These are phyloP conservation scores for Colletotrichum tabaci DNA, from an alignment of 2,329 filamentous ascomycete genomes.

Conservation along the genomic window DNA sequence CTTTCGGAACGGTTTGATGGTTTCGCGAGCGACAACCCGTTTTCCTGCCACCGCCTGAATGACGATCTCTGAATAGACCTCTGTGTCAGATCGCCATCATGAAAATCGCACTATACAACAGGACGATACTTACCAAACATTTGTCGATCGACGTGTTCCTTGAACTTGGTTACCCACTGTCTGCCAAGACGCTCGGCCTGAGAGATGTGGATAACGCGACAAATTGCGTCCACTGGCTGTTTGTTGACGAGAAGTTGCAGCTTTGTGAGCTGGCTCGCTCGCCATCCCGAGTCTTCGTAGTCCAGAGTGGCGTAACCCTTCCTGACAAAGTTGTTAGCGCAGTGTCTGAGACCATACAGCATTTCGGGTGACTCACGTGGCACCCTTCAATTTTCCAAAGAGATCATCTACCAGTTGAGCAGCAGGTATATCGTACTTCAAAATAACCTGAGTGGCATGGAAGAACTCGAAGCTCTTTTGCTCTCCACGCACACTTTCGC, in stretches of 20 bases:
- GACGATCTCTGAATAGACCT: slow-evolving; percentile 75
- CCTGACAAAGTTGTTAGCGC: slow-evolving; percentile 44
- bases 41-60: slow-evolving; percentile 92
- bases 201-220: slow-evolving; percentile 87
- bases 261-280: slow-evolving; percentile 84
- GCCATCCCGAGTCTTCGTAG: slow-evolving; percentile 96
- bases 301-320: slow-evolving; percentile 97
- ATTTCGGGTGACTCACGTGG: slow-evolving; percentile 66
- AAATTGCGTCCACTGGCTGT: slow-evolving; percentile 91
- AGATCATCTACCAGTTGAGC: slow-evolving; percentile 95
- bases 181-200: slow-evolving; percentile 87
- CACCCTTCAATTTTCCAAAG: slow-evolving; percentile 95
- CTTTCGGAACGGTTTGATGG: slow-evolving; percentile 96
- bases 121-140: slow-evolving; percentile 77
- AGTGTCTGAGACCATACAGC: neutral
- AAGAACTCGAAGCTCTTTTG: slow-evolving; percentile 94
- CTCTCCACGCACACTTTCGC: slow-evolving; percentile 88
- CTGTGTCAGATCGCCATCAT: neutral
- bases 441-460: slow-evolving; percentile 90
- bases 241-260: slow-evolving; percentile 96
- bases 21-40: slow-evolving; percentile 90
- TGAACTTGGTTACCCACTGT: slow-evolving; percentile 95
- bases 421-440: slow-evolving; percentile 91
- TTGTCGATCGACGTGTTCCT: slow-evolving; percentile 94
- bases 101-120: neutral